Evolutionary conservation across 768 basidiomycete genomes (phyloP), one percentile per base, ranked within the genome.

Genomic region (Leucocoprinus leucothites): DNA sequence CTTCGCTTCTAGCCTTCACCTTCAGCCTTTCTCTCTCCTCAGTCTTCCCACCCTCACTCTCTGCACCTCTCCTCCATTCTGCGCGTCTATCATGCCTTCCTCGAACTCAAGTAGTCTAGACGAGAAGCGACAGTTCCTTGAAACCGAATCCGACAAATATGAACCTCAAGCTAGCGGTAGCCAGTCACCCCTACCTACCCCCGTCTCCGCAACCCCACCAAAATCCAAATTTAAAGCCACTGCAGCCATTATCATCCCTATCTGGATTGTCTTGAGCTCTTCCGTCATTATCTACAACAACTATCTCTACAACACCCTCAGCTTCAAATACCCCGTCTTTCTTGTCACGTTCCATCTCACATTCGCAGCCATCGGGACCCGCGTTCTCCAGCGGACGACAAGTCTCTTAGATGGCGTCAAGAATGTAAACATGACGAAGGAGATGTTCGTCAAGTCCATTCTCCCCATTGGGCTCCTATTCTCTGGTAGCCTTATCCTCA

Each of bases 221-320:
- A 69, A 64, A 59, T 51, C 80, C 19, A 82, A 81, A 52, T 60
- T 74, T n/a, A 82, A 79, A 64, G 69, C 89, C 25, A 80, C 89
- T 11, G 79, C 89, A 0, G 65, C 84, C 0, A 72, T 79, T 53
- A 90, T 94, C 64, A 91, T 97, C 54, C 94, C 92, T 24, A 74
- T 96, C 53, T 98, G 96, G 96, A 98, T 97, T 64, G 73, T 83
- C 18, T 86, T 96, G 62, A 89, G 86, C 60, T 92, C 93, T 22
- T 68, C 84, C 7, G 95, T 98, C 67, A 98, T 98, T 73, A 85
- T 97, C 57, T 97, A 98, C 83, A 97, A 97, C 82, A 96, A 94
- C 70, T 86, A 86, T 66, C 71, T 91, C 62, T 93, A 91, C 78
- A 90, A 89, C 71, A 81, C 80, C 43, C 82, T 89, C 64, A 71